phyloP scores from a whole-genome alignment of 75 land plant genomes.

The Chamaecyparis obtusa region DNA sequence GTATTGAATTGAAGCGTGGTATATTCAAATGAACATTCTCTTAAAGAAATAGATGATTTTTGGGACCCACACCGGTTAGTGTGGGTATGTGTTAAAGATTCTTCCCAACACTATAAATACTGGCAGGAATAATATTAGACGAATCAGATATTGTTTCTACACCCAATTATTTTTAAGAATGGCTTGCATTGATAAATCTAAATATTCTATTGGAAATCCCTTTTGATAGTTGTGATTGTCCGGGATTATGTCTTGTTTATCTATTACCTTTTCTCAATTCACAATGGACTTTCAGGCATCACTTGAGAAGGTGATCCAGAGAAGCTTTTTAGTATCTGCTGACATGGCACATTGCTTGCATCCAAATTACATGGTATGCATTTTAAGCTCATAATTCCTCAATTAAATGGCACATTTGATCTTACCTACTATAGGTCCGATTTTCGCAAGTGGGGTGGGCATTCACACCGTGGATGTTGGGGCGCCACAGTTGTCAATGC shows the following conservation, averaged over 20 bases:
- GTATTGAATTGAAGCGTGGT: background rate
- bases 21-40: background rate
- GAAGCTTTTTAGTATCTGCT: constrained; percentile 94
- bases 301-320: constrained; percentile 82
- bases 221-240: background rate
- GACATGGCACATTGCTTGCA: constrained; percentile 99
- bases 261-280: background rate
- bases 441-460: constrained; percentile 96
- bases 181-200: background rate
- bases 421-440: constrained; percentile 90
- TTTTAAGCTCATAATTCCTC: background rate
- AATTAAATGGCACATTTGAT: constrained; percentile 1
- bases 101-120: background rate
- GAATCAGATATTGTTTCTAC: background rate
- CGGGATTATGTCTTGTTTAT: background rate
- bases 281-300: constrained; percentile 27
- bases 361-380: constrained; percentile 88
- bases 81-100: background rate
- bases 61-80: background rate
- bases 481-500: constrained; percentile 97
- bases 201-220: background rate
- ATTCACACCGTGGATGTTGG: constrained; percentile 98
- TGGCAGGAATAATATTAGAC: background rate
- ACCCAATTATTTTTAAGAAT: background rate
- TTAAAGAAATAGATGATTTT: background rate